These are phyloP conservation scores for Fraxinus sp. DNA, from an alignment of 305 asterid genomes.

Conservation along the genomic window DNA sequence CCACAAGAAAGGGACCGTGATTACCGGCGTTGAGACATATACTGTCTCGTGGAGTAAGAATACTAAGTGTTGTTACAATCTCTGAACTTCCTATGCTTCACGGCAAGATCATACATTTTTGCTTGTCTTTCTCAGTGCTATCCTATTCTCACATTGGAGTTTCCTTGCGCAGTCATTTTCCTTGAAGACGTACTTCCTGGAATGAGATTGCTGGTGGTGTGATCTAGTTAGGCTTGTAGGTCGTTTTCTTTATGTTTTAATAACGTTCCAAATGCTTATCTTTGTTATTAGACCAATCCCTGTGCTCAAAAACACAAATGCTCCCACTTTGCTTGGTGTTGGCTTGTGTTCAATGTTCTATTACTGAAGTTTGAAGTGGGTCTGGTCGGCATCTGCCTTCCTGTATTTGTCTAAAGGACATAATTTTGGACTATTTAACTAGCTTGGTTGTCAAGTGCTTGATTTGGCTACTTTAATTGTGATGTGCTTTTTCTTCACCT, in stretches of 20 bases:
- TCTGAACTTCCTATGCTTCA: neutral
- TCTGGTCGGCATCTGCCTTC: neutral
- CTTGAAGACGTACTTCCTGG: neutral
- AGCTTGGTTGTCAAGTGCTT: neutral
- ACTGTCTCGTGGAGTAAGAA: neutral
- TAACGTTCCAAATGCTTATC: neutral
- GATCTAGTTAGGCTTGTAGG: neutral
- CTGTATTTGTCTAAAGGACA: neutral
- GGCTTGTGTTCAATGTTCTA: neutral
- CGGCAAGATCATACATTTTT: neutral
- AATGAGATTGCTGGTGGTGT: neutral
- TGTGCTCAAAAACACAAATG: neutral
- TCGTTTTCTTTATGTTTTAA: neutral
- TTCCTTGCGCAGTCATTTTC: neutral
- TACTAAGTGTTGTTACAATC: neutral
- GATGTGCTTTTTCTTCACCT: neutral
- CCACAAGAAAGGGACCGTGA: slow-evolving; percentile 49
- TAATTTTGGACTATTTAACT: neutral
- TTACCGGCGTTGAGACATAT: slow-evolving; percentile 56
- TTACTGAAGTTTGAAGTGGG: neutral
- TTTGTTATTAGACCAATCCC: neutral
- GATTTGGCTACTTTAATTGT: neutral
- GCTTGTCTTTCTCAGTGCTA: neutral
- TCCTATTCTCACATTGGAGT: neutral
- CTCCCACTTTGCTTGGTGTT: neutral